Evolutionary conservation across 225 moss, liverwort and hornwort genomes (phyloP).

Genomic region (Pseudoscleropodium purum): DNA sequence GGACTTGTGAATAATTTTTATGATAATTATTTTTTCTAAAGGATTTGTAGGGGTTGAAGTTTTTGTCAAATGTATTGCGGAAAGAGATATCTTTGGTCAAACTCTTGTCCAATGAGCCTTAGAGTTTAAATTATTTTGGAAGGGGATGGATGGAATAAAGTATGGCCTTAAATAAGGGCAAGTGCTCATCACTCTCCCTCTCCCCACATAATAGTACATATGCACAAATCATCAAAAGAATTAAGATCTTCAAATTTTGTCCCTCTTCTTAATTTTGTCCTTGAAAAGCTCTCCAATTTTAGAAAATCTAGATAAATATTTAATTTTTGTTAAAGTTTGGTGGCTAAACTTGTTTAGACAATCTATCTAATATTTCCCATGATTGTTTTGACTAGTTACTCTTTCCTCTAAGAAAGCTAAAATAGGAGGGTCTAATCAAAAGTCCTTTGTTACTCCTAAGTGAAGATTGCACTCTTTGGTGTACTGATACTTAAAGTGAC

Average conservation of each 20-base stretch:
- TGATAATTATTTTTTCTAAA: background rate
- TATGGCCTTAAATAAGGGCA: background rate
- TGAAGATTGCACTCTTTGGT: background rate
- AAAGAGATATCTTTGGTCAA: background rate
- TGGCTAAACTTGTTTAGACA: accelerated
- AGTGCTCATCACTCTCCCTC: too few species aligned
- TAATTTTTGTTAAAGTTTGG: background rate
- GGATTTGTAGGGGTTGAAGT: too few species aligned
- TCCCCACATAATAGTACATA: accelerated
- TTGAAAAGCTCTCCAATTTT: background rate
- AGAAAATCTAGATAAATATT: background rate
- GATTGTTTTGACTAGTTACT: background rate
- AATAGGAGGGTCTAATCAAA: background rate
- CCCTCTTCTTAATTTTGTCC: too few species aligned
- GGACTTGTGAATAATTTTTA: accelerated
- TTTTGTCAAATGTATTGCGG: background rate
- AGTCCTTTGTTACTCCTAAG: accelerated
- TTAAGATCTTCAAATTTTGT: too few species aligned
- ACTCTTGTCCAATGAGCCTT: background rate
- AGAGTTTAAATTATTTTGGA: background rate
- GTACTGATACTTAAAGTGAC: background rate
- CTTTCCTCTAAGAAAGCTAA: accelerated
- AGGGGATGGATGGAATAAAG: background rate
- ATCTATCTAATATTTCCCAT: background rate
- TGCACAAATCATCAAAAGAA: background rate